Evolutionary conservation across 257 asterid species (phyloP), one percentile per base, ranked within the genome.

Genomic region (Coffea eugenioides): DNA sequence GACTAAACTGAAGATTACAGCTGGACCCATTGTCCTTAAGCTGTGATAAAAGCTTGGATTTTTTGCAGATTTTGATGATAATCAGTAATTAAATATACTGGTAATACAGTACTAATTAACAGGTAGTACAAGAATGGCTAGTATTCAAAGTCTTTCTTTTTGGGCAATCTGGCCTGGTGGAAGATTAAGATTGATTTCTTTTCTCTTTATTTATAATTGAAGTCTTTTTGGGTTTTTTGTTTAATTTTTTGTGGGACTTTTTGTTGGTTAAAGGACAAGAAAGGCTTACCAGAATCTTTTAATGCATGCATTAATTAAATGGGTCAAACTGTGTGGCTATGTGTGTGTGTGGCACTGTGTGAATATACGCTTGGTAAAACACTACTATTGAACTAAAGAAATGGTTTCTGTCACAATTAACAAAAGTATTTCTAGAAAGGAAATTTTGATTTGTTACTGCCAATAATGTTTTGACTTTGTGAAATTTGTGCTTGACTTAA

Each of bases 1-100:
- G 78, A 85, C 75, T 76, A 85, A 45, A 88, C 86, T 83, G 97
- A 88, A 87, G 80, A 88, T 84, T 83, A 93, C 93, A 90, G 97
- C 93, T 90, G 94, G 92, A 85, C 89, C 88, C 51, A 67, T 66
- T 87, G 88, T 88, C 87, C 85, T 82, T 83, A 80, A 86, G 83
- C 89, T 85, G 84, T 80, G 85, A 25, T 8, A 82, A 82, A 83
- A 82, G 59, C 57, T 56, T 80, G 77, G 59, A 77, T 73, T 82
- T 52, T 82, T 84, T 80, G 83, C 82, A 81, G 85, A 81, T 83
- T 75, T 87, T 84, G 73, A 46, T 81, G 82, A 82, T 78, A 68
- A 64, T 36, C 69, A 54, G 23, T 65, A 80, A 72, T 82, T 15
- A 62, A 20, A 69, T 31, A 51, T 81, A 75, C 11, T 5, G 34